Evolutionary conservation across 2,329 filamentous ascomycete genomes (phyloP).

Genomic region (Tricladium varicosporioides): DNA sequence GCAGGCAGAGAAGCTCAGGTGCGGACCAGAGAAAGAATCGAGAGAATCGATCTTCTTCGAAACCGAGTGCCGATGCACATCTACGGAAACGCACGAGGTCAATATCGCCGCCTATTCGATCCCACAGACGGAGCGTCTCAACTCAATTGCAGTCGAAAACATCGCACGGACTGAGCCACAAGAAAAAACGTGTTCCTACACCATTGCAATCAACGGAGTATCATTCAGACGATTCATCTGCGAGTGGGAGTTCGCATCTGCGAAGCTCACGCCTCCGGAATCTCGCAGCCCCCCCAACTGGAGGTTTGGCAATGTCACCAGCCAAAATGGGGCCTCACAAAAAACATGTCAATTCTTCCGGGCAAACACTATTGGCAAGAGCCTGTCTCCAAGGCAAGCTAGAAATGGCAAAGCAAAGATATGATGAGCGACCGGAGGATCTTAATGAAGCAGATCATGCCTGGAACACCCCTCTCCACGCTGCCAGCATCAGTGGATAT

Average conservation of each 20-base stretch:
- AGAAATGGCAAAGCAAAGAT: slow-evolving; percentile 69
- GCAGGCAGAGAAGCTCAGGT: slow-evolving; percentile 27
- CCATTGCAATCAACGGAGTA: slow-evolving; percentile 62
- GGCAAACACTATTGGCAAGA: slow-evolving; percentile 85
- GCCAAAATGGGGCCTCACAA: slow-evolving; percentile 71
- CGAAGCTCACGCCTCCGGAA: slow-evolving; percentile 57
- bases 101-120: slow-evolving; percentile 55
- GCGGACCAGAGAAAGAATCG: slow-evolving; percentile 23
- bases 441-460: slow-evolving; percentile 89
- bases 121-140: slow-evolving; percentile 63
- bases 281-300: slow-evolving; percentile 53
- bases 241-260: slow-evolving; percentile 57
- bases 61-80: slow-evolving; percentile 17
- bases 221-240: slow-evolving; percentile 65
- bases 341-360: slow-evolving; percentile 88
- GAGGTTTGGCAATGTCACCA: slow-evolving; percentile 62
- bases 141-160: slow-evolving; percentile 58
- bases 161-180: slow-evolving; percentile 54
- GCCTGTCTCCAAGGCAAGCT: slow-evolving; percentile 85
- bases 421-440: slow-evolving; percentile 76
- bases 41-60: slow-evolving; percentile 21
- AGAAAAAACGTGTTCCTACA: slow-evolving; percentile 60
- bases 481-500: slow-evolving; percentile 84
- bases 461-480: slow-evolving; percentile 93
- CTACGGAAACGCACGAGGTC: slow-evolving; percentile 41